A percentile compares a stretch with the other conserved stretches of the same genome.
Evolutionary conservation across 2,329 filamentous ascomycete species (phyloP).

Genomic region (Gaeumannomyces tritici): DNA sequence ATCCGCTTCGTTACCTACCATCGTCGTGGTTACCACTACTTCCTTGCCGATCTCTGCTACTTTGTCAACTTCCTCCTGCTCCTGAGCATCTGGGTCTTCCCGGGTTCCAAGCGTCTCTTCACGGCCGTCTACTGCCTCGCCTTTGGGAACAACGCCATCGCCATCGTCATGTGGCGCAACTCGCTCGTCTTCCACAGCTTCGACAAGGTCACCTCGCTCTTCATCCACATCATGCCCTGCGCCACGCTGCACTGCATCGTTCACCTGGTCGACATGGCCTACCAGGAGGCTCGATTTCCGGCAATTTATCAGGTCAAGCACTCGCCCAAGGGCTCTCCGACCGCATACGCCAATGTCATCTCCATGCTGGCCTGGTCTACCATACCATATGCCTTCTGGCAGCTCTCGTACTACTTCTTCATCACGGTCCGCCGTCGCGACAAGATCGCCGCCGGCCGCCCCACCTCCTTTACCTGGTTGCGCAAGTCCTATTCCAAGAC

Average conservation of each 20-base stretch:
- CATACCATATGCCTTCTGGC: conserved; percentile 87
- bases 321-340: conserved; percentile 57
- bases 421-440: conserved; percentile 92
- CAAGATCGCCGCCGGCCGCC: conserved; percentile 90
- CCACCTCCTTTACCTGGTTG: conserved; percentile 96
- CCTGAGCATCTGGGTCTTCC: conserved; percentile 83
- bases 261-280: conserved; percentile 61
- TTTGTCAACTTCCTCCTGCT: conserved; percentile 87
- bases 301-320: conserved; percentile 75
- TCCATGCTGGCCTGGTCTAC: conserved; percentile 95
- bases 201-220: conserved; percentile 96
- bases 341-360: conserved; percentile 65
- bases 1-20: conserved; percentile 89
- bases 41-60: conserved; percentile 94
- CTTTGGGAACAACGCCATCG: conserved; percentile 93
- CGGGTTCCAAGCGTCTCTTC: conserved; percentile 80
- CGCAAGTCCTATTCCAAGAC: conserved; percentile 82
- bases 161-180: conserved; percentile 98
- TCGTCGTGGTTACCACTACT: conserved; percentile 89
- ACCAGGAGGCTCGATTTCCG: conserved; percentile 65
- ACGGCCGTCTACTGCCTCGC: conserved; percentile 87
- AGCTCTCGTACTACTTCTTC: conserved; percentile 84
- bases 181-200: conserved; percentile 97
- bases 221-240: conserved; percentile 99
- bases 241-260: conserved; percentile 87